A percentile compares a stretch with the other conserved stretches of the same genome.
These are phyloP conservation scores for Lentinula lateritia DNA, from an alignment of 768 basidiomycete genomes.

Conservation along the genomic window DNA sequence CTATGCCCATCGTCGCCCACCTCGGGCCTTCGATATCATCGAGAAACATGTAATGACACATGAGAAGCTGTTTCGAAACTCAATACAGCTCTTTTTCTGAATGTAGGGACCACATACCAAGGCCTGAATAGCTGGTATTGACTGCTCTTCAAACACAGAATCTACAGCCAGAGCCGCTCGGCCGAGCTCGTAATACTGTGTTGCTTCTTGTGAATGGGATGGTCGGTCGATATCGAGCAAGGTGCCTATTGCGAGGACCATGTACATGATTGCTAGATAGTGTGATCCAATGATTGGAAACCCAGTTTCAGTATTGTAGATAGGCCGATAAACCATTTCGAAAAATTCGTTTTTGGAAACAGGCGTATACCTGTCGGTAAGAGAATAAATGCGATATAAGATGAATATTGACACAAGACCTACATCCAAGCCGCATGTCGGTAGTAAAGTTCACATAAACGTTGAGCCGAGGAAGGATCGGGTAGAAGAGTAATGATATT, in stretches of 20 bases:
- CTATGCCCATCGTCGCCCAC: conserved; percentile 68
- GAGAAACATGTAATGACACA: conserved; percentile 42
- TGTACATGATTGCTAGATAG: conserved; percentile 52
- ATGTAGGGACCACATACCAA: conserved; percentile 33
- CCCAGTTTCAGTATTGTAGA: conserved; percentile 41
- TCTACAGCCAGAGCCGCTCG: conserved; percentile 57
- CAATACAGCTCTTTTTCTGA: neutral
- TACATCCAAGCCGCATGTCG: conserved; percentile 71
- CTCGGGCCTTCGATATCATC: conserved; percentile 49
- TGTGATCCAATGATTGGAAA: conserved; percentile 42
- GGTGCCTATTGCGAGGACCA: conserved; percentile 60
- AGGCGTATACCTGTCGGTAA: conserved; percentile 52
- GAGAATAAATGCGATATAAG: conserved; percentile 4
- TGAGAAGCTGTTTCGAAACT: conserved; percentile 40
- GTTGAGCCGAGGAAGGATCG: conserved; percentile 25
- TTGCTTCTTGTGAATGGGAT: conserved; percentile 48
- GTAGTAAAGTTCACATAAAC: conserved; percentile 50
- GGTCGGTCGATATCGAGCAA: conserved; percentile 56
- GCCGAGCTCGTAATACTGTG: conserved; percentile 54
- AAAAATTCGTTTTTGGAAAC: conserved; percentile 55
- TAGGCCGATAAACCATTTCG: conserved; percentile 42
- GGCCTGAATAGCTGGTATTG: conserved; percentile 59
- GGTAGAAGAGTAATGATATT: conserved; percentile 46
- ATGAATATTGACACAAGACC: conserved; percentile 19
- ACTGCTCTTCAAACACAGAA: conserved; percentile 60